These are phyloP conservation scores for Fusarium verticillioides DNA, from an alignment of 2,329 filamentous ascomycete genomes.

Conservation along the genomic window DNA sequence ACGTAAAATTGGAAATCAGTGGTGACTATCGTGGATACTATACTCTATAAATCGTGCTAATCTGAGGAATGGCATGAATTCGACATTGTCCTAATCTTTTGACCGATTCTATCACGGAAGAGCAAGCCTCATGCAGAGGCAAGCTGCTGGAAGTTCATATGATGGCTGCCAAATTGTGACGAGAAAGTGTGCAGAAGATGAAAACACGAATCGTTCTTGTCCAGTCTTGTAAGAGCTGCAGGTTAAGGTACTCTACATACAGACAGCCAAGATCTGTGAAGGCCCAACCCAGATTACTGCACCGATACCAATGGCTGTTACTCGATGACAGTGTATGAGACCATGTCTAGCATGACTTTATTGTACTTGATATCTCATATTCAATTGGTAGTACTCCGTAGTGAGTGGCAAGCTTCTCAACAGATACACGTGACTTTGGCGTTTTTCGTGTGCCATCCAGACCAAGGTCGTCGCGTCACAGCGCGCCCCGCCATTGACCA, in stretches of 20 bases:
- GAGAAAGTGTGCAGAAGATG: neutral
- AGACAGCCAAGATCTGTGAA: neutral
- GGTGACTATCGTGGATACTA: neutral
- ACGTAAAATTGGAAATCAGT: neutral
- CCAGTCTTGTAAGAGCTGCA: neutral
- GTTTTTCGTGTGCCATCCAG: conserved; percentile 36
- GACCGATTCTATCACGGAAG: neutral
- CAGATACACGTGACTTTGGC: conserved; percentile 41
- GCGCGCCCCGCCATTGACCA: conserved; percentile 26
- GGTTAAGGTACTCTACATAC: neutral
- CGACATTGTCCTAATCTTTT: neutral
- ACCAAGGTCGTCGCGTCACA: conserved; percentile 30
- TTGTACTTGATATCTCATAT: neutral
- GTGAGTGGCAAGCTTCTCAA: neutral
- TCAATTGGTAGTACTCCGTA: neutral
- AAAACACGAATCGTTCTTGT: neutral
- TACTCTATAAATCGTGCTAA: too few relatives aligned
- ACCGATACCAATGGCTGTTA: neutral
- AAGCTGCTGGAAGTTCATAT: neutral
- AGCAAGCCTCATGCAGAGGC: neutral
- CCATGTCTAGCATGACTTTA: neutral
- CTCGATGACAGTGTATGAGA: too few relatives aligned
- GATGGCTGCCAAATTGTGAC: neutral
- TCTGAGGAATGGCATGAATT: fast-evolving
- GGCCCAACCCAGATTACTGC: neutral